Conservation (phyloP, 1,139 yeast species). For the Lodderomyces elongisporus region DNA sequence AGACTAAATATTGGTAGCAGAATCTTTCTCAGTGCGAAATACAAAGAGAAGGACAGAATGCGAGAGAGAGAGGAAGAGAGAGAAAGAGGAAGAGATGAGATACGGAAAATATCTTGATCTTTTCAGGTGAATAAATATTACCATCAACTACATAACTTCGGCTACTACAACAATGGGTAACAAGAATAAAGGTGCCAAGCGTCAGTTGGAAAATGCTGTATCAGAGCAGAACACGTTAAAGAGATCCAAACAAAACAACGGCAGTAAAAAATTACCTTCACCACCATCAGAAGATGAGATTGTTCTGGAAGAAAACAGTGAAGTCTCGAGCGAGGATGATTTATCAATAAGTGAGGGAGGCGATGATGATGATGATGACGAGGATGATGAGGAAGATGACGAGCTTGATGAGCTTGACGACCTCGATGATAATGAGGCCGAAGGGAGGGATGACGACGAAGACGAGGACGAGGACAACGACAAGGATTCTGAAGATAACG, state of each 20-base stretch:
- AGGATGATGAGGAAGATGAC: conserved; percentile 5
- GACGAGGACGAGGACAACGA: conserved; percentile 16
- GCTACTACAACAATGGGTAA: conserved; percentile 16
- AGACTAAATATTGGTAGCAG: too few species aligned
- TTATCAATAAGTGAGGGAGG: conserved; percentile 15
- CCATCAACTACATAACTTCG: too few species aligned
- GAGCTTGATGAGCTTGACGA: conserved; percentile 14
- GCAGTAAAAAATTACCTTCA: conserved; percentile 12
- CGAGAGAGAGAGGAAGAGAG: too few species aligned
- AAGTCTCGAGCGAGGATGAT: conserved; percentile 4
- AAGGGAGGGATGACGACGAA: conserved; percentile 16
- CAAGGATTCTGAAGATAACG: conserved; percentile 11
- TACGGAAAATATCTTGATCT: too few species aligned
- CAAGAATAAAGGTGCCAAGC: conserved; percentile 21
- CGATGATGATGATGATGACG: conserved; percentile 13
- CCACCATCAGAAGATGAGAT: conserved; percentile 15
- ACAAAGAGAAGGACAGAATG: too few species aligned
- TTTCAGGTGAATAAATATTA: too few species aligned
- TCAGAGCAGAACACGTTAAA: conserved; percentile 17
- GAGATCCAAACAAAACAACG: conserved; percentile 21
- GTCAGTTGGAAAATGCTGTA: conserved; percentile 20
- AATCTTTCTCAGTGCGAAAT: too few species aligned
- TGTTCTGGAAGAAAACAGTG: conserved; percentile 12
- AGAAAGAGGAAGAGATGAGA: too few species aligned
- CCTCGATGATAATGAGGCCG: conserved; percentile 10